Evolutionary conservation across 139 green algal genomes (phyloP), one percentile per base, ranked within the genome.

Genomic region (Desmodesmus armatus): DNA sequence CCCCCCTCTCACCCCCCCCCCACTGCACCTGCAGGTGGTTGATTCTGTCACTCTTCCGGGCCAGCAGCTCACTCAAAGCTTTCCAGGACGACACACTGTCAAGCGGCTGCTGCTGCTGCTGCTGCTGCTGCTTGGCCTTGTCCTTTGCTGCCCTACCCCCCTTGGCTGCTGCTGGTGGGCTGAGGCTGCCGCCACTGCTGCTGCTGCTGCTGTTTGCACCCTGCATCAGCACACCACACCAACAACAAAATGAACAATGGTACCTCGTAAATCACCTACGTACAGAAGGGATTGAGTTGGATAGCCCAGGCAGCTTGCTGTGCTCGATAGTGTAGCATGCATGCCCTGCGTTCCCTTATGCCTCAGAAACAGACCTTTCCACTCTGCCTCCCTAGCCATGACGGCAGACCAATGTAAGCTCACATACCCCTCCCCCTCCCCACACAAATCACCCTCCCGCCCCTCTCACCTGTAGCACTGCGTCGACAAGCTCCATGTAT

Each of bases 31-130:
- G 80, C 47, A 90, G 23, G 33, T 86, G 70, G 35, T 93, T 83
- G 41, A 95, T 93, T 31, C 89, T 81, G 67, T 86, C 84, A 13
- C 86, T 85, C 84, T 94, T 95, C 37, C 91, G 67, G 39, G 85
- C 75, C 65, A 95, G 87, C 74, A 95, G 79, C 25, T 76, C 21
- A 5, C 87, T 88, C 53, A 94, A 81, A 37, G 91, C 75, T 21
- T 78, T 73, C 91, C 91, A 94, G 47, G 49, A 43, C 5, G 25
- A 44, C 35, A 55, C 7, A 40, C 78, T 51, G n/a, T 43, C 72
- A 7, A 39, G 27, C 9, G n/a, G 37, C 49, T n/a, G 43, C 35
- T 80, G 62, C 29, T 76, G 65, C 78, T 35, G 41, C 78, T 58
- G 78, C 79, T 73, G 58, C 41, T 63, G 81, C 44, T 62, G 49